phyloP scores from a whole-genome alignment of 306 rosid genomes.

The Sphenostylis stenocarpa region DNA sequence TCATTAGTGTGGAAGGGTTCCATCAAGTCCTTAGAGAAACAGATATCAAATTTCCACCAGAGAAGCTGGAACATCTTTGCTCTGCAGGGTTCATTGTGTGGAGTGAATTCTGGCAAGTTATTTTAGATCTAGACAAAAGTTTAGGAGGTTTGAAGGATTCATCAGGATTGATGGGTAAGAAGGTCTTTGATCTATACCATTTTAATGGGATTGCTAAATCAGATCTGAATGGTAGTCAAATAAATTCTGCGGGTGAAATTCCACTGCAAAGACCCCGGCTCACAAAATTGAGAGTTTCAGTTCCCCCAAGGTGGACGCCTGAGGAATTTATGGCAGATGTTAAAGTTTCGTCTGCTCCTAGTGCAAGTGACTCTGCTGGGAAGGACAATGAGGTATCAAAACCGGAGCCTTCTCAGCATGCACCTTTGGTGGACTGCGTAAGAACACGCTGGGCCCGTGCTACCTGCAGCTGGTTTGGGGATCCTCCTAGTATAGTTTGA shows the following conservation, averaged over 20 bases:
- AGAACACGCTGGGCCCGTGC: constrained; percentile 95
- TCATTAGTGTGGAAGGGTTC: constrained; percentile 89
- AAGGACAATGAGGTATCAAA: constrained; percentile 62
- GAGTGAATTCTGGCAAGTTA: constrained; percentile 98
- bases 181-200: constrained; percentile 87
- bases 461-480: constrained; percentile 84
- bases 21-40: constrained; percentile 80
- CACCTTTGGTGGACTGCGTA: constrained; percentile 95
- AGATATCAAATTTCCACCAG: constrained; percentile 59
- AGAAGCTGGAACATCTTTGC: constrained; percentile 78
- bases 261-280: constrained; percentile 89
- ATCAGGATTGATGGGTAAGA: constrained; percentile 94
- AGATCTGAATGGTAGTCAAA: constrained; percentile 77
- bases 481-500: constrained; percentile 95
- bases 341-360: constrained; percentile 56
- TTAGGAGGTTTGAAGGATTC: constrained; percentile 94
- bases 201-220: constrained; percentile 98
- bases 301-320: constrained; percentile 98
- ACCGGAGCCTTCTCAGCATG: constrained; percentile 87
- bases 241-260: constrained; percentile 63
- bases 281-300: constrained; percentile 83
- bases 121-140: constrained; percentile 83
- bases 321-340: constrained; percentile 94
- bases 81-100: constrained; percentile 84
- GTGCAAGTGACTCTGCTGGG: constrained; percentile 54